These are phyloP conservation scores for Diplogelasinospora grovesii DNA, from an alignment of 495 filamentous ascomycete genomes.

Conservation along the genomic window DNA sequence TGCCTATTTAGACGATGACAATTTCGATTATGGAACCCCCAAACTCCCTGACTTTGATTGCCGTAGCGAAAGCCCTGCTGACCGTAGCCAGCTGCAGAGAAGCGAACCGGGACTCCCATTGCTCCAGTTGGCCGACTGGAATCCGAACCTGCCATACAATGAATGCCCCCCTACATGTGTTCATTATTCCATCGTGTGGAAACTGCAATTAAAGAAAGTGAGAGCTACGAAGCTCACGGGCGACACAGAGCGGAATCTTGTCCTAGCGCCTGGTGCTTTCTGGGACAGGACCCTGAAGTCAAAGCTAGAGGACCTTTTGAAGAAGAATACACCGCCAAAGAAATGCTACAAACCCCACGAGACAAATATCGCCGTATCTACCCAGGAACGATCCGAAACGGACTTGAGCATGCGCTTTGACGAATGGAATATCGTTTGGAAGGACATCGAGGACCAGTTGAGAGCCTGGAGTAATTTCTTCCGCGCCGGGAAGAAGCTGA, in stretches of 20 bases:
- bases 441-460: conserved; percentile 8
- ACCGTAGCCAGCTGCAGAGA: too few relatives aligned
- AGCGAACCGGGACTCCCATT: conserved; percentile 11
- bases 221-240: conserved; percentile 14
- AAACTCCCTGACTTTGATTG: too few relatives aligned
- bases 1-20: too few relatives aligned
- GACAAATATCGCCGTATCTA: conserved; percentile 16
- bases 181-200: conserved; percentile 24
- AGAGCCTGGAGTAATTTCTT: conserved; percentile 15
- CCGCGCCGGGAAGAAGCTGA: conserved; percentile 12
- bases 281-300: conserved; percentile 8
- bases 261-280: conserved; percentile 13
- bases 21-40: too few relatives aligned
- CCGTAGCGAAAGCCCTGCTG: too few relatives aligned
- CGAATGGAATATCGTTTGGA: conserved; percentile 13
- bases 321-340: conserved; percentile 12
- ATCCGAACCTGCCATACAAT: conserved; percentile 13
- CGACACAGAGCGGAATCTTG: conserved; percentile 23
- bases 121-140: conserved; percentile 12
- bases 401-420: conserved; percentile 15
- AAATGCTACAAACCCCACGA: conserved; percentile 15
- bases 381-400: conserved; percentile 10
- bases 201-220: conserved; percentile 19
- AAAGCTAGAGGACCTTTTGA: conserved; percentile 13
- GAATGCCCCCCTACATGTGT: conserved; percentile 18